phyloP scores from a whole-genome alignment of 1,139 yeast genomes.

The Pichia sp. region DNA sequence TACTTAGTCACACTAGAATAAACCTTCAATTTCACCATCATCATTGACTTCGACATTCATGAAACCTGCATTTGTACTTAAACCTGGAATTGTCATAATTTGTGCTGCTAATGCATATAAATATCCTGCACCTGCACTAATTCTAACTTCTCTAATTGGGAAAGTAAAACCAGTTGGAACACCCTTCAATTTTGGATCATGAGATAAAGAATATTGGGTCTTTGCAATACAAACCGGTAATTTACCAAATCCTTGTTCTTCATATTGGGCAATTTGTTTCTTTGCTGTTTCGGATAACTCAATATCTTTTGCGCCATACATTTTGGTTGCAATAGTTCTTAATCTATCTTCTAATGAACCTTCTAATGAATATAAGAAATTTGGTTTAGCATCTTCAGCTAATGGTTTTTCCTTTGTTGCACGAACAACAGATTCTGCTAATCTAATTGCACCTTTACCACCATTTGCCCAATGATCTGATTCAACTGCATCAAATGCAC shows the following conservation, averaged over 20 bases:
- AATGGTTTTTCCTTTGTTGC: constrained; percentile 39
- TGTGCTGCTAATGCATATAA: constrained; percentile 78
- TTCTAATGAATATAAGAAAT: constrained; percentile 55
- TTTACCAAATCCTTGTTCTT: constrained; percentile 64
- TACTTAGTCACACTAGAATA: constrained; percentile 37
- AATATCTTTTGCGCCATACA: constrained; percentile 71
- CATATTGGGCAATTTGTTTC: constrained; percentile 58
- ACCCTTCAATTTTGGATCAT: constrained; percentile 75
- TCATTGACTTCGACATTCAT: constrained; percentile 80
- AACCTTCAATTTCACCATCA: constrained; percentile 73
- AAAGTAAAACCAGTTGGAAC: constrained; percentile 74
- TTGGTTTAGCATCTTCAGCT: constrained; percentile 33
- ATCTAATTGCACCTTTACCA: constrained; percentile 64
- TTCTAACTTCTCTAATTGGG: constrained; percentile 75
- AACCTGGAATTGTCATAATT: constrained; percentile 78
- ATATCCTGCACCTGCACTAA: constrained; percentile 80
- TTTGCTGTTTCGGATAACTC: constrained; percentile 64
- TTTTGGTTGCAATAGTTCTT: constrained; percentile 56
- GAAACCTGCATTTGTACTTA: constrained; percentile 76
- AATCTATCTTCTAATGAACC: constrained; percentile 60
- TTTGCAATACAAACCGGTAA: constrained; percentile 79
- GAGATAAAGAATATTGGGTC: constrained; percentile 77
- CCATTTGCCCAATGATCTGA: constrained; percentile 81
- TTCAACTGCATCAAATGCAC: constrained; percentile 69
- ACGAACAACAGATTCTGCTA: constrained; percentile 64